Evolutionary conservation across 768 basidiomycete species (phyloP), one percentile per base, ranked within the genome.

Genomic region (Trametes punicea): DNA sequence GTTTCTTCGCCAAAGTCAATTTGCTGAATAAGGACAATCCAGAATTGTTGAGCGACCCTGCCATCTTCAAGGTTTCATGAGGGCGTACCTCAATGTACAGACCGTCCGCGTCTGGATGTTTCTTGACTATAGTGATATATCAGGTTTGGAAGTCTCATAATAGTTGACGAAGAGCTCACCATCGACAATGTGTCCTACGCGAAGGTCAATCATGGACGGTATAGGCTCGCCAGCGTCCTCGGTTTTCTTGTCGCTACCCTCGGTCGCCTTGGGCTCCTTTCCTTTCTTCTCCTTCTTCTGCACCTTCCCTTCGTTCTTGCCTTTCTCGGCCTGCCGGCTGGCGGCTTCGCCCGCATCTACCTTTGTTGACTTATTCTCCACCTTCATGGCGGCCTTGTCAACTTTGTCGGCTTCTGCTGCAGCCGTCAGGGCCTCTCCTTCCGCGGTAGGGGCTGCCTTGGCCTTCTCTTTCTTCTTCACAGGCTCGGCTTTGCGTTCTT

Each of bases 41-140:
- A n/a, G 4, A 51, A 30, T 20, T 18, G 1, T 11, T 6, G 23
- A 9, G 21, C 16, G 9, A 23, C 20, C 18, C 2, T 7, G 4
- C 25, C 11, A 6, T 27, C 23, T 18, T 2, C 26, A 16, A 27
- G 2, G 18, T 26, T 6, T 15, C n/a, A 36, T 36, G 8, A 4
- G 7, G 18, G 13, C 21, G 33, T 67, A 85, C 90, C 81, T 98
- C 96, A 58, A 98, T 83, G 67, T 98, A 99, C n/a, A 99, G 80
- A 46, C 92, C 85, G 66, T 98, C 97, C 2, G 97, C 97, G 67
- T 99, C 97, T 15, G 97, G 96, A 68, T 99, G 97, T 65, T 90
- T 92, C 73, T 84, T 85, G 65, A 98, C 96, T 96, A 66, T 9
- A 41, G 18, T 8, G 6, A n/a, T 41, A 11, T 44, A 9, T 57